These are phyloP conservation scores for Agrostemma githago DNA, from an alignment of 148 eudicot species.

Conservation along the genomic window DNA sequence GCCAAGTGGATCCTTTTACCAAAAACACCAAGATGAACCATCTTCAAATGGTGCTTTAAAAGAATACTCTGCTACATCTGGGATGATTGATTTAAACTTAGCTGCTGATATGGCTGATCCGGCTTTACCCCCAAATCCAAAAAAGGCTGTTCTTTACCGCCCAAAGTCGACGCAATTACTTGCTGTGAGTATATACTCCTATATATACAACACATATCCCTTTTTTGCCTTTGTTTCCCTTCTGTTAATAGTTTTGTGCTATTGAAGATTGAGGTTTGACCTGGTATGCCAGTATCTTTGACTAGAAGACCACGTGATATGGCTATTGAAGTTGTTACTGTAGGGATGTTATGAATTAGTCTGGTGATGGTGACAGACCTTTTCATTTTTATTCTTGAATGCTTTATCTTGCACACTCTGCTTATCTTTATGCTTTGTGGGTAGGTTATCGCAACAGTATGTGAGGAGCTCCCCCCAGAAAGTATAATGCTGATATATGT, in stretches of 20 bases:
- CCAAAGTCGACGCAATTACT: constrained; percentile 76
- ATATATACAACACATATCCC: constrained; percentile 24
- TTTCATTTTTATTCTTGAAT: not conserved
- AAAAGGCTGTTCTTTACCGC: constrained; percentile 77
- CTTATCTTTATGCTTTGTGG: constrained; percentile 18
- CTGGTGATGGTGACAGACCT: not conserved
- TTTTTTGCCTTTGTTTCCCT: not conserved
- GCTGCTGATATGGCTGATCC: constrained; percentile 86
- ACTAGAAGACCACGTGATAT: not conserved
- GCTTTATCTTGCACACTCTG: not conserved
- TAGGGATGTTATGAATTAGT: not conserved
- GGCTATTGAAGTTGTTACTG: not conserved
- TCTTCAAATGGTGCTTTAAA: constrained; percentile 50
- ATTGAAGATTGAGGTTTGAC: not conserved
- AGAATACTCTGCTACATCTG: constrained; percentile 81
- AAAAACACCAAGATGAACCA: constrained; percentile 58
- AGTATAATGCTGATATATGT: constrained; percentile 70
- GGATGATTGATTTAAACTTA: constrained; percentile 76
- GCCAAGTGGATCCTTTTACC: constrained; percentile 84
- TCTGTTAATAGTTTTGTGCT: not conserved
- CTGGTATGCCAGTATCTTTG: not conserved
- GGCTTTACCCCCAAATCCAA: constrained; percentile 89
- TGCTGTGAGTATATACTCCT: constrained; percentile 57
- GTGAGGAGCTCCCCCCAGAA: constrained; percentile 89
- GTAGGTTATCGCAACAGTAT: constrained; percentile 75